These are phyloP conservation scores for Nicotiana benthamiana DNA, from an alignment of 257 asterid genomes.

Conservation along the genomic window DNA sequence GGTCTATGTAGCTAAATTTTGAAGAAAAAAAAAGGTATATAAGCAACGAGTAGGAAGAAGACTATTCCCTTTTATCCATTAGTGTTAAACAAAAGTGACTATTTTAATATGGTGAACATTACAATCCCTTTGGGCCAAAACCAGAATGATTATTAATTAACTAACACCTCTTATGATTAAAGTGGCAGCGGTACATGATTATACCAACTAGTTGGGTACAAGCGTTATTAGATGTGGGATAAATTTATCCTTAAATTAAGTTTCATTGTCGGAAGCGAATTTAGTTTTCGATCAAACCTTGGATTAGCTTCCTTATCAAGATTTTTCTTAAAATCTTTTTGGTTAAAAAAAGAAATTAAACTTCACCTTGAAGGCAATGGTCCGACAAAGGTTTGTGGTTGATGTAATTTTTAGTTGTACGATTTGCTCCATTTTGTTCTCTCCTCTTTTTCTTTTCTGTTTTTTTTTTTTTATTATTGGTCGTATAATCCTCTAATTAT, in stretches of 20 bases:
- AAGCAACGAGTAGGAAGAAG: neutral
- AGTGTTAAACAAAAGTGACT: neutral
- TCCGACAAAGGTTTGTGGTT: too few species aligned
- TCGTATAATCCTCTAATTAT: neutral
- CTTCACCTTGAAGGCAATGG: too few species aligned
- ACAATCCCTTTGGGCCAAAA: neutral
- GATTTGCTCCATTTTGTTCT: too few species aligned
- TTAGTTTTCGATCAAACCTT: neutral
- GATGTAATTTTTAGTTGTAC: too few species aligned
- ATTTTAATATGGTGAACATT: neutral
- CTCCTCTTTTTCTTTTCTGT: too few species aligned
- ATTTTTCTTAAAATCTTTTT: too few species aligned
- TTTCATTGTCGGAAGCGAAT: neutral
- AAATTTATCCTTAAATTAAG: neutral
- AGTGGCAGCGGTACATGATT: constrained; percentile 6
- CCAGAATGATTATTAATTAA: neutral
- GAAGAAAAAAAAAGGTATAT: neutral
- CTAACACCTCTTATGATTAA: neutral
- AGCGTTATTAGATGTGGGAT: neutral
- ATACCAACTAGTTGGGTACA: constrained; percentile 8
- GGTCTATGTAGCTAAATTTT: neutral
- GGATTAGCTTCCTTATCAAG: neutral
- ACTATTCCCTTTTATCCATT: neutral
- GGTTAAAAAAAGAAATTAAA: too few species aligned
- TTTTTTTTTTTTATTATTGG: too few species aligned